These are phyloP conservation scores for Aquilaria agallochum DNA, from an alignment of 441 rosid species.

Conservation along the genomic window DNA sequence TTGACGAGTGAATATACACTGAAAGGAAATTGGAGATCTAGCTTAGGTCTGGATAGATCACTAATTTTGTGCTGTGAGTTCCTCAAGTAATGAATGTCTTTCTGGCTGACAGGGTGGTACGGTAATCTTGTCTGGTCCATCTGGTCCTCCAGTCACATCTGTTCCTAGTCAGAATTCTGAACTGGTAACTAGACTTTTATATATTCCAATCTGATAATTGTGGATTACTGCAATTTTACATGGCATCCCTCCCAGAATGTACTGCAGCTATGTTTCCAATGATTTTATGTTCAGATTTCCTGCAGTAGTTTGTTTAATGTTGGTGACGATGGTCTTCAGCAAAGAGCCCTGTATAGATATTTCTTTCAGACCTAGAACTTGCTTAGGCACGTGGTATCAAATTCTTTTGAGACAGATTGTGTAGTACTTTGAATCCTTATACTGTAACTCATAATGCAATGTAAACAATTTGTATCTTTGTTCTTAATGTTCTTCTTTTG, in stretches of 20 bases:
- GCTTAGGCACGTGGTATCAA: too few species aligned
- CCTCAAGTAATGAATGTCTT: constrained; percentile 21
- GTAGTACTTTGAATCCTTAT: too few species aligned
- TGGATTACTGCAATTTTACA: not conserved
- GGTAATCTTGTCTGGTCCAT: constrained; percentile 92
- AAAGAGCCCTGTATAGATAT: too few species aligned
- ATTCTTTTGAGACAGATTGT: too few species aligned
- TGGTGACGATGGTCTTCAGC: too few species aligned
- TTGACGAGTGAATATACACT: constrained; percentile 2
- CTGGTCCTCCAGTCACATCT: constrained; percentile 87
- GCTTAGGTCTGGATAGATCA: constrained; percentile 6
- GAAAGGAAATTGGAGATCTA: constrained; percentile 4
- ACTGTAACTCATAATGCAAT: too few species aligned
- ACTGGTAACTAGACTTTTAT: constrained; percentile 54
- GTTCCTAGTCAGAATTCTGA: constrained; percentile 88
- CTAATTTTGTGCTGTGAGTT: constrained; percentile 8
- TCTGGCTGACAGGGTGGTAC: constrained; percentile 74
- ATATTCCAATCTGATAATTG: not conserved
- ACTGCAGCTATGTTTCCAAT: constrained; percentile 7
- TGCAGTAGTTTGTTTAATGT: too few species aligned
- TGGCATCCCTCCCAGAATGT: not conserved
- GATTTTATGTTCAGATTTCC: not conserved
- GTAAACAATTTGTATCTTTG: too few species aligned
- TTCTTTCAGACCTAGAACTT: too few species aligned
- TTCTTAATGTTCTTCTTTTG: too few species aligned